phyloP scores from a whole-genome alignment of 805 yeast species.

The Candida orba region DNA sequence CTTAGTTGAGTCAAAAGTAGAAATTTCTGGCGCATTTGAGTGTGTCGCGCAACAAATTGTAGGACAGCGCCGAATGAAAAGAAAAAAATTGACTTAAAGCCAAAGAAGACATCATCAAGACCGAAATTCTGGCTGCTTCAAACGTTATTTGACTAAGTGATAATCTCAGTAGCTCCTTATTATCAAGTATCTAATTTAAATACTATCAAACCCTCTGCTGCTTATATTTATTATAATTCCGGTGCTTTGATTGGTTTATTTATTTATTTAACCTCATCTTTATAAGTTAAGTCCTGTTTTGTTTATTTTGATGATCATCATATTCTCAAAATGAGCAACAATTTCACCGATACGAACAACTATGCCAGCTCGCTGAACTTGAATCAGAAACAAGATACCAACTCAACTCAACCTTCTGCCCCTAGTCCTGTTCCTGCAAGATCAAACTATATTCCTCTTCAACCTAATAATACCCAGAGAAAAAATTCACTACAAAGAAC shows the following conservation, averaged over 20 bases:
- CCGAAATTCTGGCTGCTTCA: too few species aligned
- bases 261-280: background rate
- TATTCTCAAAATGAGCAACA: conserved; percentile 19
- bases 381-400: conserved; percentile 1
- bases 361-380: conserved; percentile 19
- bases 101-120: too few species aligned
- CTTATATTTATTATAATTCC: too few species aligned
- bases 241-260: too few species aligned
- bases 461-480: conserved; percentile 1
- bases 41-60: background rate
- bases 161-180: too few species aligned
- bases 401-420: background rate
- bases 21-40: background rate
- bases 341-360: conserved; percentile 24
- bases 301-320: conserved; percentile 1
- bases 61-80: background rate
- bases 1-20: too few species aligned
- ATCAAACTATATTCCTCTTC: conserved; percentile 4
- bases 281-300: background rate
- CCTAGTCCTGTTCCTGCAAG: background rate
- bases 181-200: too few species aligned
- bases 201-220: too few species aligned
- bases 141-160: too few species aligned
- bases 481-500: conserved; percentile 1
- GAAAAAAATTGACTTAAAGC: background rate